A percentile compares a stretch with the other conserved stretches of the same genome.
These are phyloP conservation scores for Saccharomycopsis javanensis DNA, from an alignment of 805 yeast species.

Conservation along the genomic window DNA sequence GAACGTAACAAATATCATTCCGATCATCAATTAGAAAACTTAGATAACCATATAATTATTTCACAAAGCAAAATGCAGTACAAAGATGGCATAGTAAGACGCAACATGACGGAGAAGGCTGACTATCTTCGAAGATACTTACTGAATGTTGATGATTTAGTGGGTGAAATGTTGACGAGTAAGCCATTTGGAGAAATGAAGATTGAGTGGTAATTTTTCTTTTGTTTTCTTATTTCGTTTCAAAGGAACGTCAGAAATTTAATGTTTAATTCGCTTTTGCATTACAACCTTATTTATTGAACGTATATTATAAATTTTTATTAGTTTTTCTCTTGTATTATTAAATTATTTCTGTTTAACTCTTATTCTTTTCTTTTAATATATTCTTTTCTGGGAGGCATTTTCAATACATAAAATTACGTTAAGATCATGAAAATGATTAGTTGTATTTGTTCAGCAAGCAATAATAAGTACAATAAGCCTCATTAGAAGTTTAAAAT, in stretches of 20 bases:
- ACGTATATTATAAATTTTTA: background rate
- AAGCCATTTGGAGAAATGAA: slow-evolving; percentile 42
- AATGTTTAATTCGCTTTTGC: background rate
- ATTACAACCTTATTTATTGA: background rate
- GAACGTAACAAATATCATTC: background rate
- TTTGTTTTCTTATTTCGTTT: no score
- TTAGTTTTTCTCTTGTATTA: no score
- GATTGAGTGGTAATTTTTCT: slow-evolving; percentile 33
- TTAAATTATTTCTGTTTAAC: background rate
- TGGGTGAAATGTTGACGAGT: slow-evolving; percentile 35
- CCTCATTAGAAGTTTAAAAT: no score
- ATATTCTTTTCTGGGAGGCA: background rate
- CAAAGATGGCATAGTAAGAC: slow-evolving; percentile 25
- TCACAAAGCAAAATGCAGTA: slow-evolving; percentile 14
- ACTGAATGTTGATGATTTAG: slow-evolving; percentile 37
- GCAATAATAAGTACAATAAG: no score
- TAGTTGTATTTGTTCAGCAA: no score
- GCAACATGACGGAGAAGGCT: slow-evolving; percentile 37
- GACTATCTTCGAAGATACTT: slow-evolving; percentile 33
- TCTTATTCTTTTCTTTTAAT: background rate
- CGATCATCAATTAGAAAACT: slow-evolving; percentile 3
- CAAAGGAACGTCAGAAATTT: background rate
- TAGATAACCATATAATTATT: slow-evolving; percentile 17
- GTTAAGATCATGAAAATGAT: no score
- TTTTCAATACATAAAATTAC: background rate